Base-by-base conservation (phyloP, 2,329 filamentous ascomycete species). In the Penicillium sp. region DNA sequence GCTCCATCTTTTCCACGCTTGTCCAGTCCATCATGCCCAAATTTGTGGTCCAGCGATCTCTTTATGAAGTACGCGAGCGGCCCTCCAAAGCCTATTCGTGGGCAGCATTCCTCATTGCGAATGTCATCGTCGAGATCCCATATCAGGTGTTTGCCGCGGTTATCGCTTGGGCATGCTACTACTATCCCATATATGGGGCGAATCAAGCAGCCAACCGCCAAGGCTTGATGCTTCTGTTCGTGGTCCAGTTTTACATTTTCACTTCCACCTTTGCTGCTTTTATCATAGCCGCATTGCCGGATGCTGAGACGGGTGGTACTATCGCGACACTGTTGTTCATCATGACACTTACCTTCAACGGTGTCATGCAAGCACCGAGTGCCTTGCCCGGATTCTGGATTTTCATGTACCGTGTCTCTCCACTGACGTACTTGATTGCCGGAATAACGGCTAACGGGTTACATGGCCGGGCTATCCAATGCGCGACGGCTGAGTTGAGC, bases 61-160 rank as follows among this genome's bases (percentile, higher is more conserved):
- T 96, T 0, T 96, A 95, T 74, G 91, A 96, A 76, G 90, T 90
- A 31, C 90, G 90, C 50, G 91, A 96, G 76, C 85, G 90, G 4
- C 91, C 91, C 0, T 90, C 88, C 50, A 93, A 93, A 77, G 86
- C 90, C 0, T 96, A 96, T 74, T 87, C 86, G 51, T 96, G 91
- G 91, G 87, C 89, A 71, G 85, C 91, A 5, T 96, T 96, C 71
- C 90, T 96, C 82, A 78, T 93, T 29, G 86, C 88, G 56, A 90
- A 93, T 73, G 89, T 96, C 62, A 77, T 92, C 29, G 90, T 93
- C 57, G 93, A 96, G 73, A 78, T 96, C 2, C 90, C 91, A 0
- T 96, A 90, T 87, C 91, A 96, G 71, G 83, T 87, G 0, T 75
- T 95, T 44, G 64, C 90, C 82, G 84, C 86, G 3, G 81, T 87